phyloP scores from a whole-genome alignment of 352 stramenopile species.

The Globisporangium megalacanthum region DNA sequence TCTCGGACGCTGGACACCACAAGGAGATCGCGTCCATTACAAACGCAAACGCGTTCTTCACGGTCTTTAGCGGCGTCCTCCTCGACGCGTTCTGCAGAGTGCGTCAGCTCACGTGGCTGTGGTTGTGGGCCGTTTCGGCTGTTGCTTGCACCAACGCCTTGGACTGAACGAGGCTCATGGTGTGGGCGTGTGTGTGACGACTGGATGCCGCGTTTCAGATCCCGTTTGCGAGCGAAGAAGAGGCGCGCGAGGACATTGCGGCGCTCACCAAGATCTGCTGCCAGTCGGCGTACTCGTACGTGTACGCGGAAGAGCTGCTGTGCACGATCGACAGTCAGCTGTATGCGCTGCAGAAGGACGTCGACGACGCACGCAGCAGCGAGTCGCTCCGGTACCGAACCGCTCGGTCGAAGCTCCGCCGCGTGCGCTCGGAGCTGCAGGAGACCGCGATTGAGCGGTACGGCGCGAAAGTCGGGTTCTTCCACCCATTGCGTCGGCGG shows the following conservation, averaged over 20 bases:
- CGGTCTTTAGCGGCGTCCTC: constrained; percentile 79
- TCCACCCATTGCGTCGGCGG: constrained; percentile 65
- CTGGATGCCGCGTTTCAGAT: constrained; percentile 34
- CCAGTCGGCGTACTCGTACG: constrained; percentile 79
- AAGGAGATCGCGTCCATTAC: constrained; percentile 86
- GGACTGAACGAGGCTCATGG: no score
- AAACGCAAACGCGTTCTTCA: constrained; percentile 81
- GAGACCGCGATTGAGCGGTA: constrained; percentile 58
- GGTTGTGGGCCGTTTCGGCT: no score
- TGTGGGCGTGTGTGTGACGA: constrained; percentile 1
- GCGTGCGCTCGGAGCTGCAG: constrained; percentile 71
- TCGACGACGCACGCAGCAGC: constrained; percentile 13
- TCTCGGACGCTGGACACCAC: constrained; percentile 82
- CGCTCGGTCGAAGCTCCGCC: constrained; percentile 65
- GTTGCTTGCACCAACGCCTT: no score
- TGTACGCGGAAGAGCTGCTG: constrained; percentile 75
- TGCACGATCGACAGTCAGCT: constrained; percentile 70
- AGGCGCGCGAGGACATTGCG: constrained; percentile 61
- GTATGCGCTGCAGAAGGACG: constrained; percentile 42
- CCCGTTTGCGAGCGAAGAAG: constrained; percentile 74
- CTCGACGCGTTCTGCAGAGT: constrained; percentile 73
- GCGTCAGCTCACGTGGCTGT: not conserved
- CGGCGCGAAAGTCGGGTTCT: constrained; percentile 61
- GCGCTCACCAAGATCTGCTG: constrained; percentile 82
- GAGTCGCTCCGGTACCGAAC: constrained; percentile 41